Evolutionary conservation across 495 filamentous ascomycete genomes (phyloP), one percentile per base, ranked within the genome.

Genomic region (Geoglossum glabrum): DNA sequence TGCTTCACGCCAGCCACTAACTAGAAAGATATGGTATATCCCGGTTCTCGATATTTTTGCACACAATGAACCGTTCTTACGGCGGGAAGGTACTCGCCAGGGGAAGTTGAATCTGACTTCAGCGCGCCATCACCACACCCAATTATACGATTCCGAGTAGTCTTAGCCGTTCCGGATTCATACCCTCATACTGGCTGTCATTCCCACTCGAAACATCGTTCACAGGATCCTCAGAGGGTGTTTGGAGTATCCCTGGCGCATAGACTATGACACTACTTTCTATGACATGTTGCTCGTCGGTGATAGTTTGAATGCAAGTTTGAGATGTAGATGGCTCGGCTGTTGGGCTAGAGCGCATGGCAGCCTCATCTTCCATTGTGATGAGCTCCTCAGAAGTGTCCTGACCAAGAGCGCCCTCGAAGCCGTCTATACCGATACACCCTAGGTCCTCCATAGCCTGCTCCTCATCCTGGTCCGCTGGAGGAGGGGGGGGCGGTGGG

Each of bases 141-240:
- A 1, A 50, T 25, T 28, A 50, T 25, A 23, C 46, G 17, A 61
- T 26, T 26, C 59, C 63, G 9, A 67, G 60, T 52, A 62, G 63
- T 13, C 59, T 54, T 52, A 65, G 57, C 11, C 64, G 54, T 7
- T 65, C 64, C 34, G 62, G 60, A 50, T 66, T 65, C 59, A 66
- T 63, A 10, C 63, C 64, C 13, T 54, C 54, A 33, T 60, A 65
- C 15, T 61, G 51, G 38, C 1, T 63, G 47, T 46, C 40, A n/a
- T 55, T 38, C 34, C 51, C 33, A 55, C 57, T 25, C 30, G 55
- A 36, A 40, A 40, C 30, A 57, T 57, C 64, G 51, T 38, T 65
- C 63, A 27, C 59, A 63, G 23, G 67, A 66, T 50, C 60, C 63
- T 50, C 46, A 28, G 21, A 25, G 17, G 21, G n/a, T 21, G 46